A percentile compares a stretch with the other conserved stretches of the same genome.
These are phyloP conservation scores for Gossypium sturtianum DNA, from an alignment of 345 rosid species.

Conservation along the genomic window DNA sequence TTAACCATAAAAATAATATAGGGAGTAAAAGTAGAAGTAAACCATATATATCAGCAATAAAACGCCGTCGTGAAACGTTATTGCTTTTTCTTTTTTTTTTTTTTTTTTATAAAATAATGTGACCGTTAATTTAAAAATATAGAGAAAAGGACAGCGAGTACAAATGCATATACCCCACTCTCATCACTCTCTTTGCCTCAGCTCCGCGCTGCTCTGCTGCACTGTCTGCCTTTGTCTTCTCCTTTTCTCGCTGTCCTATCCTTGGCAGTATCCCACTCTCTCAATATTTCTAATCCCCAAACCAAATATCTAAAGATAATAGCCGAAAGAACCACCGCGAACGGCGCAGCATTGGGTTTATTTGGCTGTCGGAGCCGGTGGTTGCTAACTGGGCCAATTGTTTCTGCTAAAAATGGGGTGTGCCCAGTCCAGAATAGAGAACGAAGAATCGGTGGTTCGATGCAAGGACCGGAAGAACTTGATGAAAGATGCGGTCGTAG, in stretches of 20 bases:
- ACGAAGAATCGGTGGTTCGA: slow-evolving; percentile 81
- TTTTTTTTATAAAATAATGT: slow-evolving; percentile 32
- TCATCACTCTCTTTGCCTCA: slow-evolving; percentile 9
- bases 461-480: slow-evolving; percentile 70
- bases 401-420: slow-evolving; percentile 59
- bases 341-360: neutral
- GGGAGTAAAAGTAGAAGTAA: too few relatives aligned
- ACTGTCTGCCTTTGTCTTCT: neutral
- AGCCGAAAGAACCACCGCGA: neutral
- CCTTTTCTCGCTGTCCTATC: neutral
- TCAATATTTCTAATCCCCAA: neutral
- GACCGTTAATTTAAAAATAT: slow-evolving; percentile 51
- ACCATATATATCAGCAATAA: neutral
- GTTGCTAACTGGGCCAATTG: neutral
- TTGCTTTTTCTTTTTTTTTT: neutral
- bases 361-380: neutral
- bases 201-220: neutral
- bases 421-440: slow-evolving; percentile 81
- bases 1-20: too few relatives aligned
- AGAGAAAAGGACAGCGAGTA: slow-evolving; percentile 38
- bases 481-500: slow-evolving; percentile 81
- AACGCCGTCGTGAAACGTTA: slow-evolving; percentile 43
- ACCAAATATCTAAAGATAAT: neutral
- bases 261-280: neutral
- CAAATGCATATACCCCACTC: slow-evolving; percentile 4